A percentile compares a stretch with the other conserved stretches of the same genome.
Conservation (phyloP, 331 rosid species). For the Pyracantha coccinea region DNA sequence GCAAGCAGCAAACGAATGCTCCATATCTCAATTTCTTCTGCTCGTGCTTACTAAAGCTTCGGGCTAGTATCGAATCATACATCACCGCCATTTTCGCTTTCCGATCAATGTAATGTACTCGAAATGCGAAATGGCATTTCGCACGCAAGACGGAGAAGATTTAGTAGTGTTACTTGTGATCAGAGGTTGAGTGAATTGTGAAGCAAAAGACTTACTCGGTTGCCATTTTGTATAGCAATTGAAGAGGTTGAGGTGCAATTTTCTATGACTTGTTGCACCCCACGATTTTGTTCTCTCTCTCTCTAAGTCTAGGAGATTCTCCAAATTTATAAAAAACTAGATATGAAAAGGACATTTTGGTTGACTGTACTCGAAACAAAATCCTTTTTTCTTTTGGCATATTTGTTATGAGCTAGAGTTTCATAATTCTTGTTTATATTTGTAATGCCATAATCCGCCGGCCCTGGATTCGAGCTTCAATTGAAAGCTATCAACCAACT, state of each 20-base stretch:
- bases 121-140: conserved; percentile 16
- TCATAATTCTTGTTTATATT: conserved; percentile 7
- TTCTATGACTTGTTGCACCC: conserved; percentile 35
- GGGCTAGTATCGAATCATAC: conserved; percentile 58
- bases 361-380: conserved; percentile 38
- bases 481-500: conserved; percentile 44
- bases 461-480: conserved; percentile 28
- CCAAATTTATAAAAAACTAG: conserved; percentile 11
- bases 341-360: conserved; percentile 41
- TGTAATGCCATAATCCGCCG: conserved; percentile 13
- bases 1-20: conserved; percentile 56
- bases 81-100: conserved; percentile 14
- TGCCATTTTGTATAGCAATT: conserved; percentile 27
- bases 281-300: conserved; percentile 39
- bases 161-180: not conserved
- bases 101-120: not conserved
- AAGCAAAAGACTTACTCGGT: conserved; percentile 15
- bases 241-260: conserved; percentile 32
- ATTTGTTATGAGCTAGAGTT: not conserved
- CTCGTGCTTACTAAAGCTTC: conserved; percentile 78
- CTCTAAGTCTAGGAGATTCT: conserved; percentile 10
- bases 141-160: conserved; percentile 1
- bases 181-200: conserved; percentile 10
- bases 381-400: not conserved
- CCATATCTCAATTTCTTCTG: conserved; percentile 71